phyloP scores from a whole-genome alignment of 2,329 filamentous ascomycete genomes.

The Elsinoe batatas region DNA sequence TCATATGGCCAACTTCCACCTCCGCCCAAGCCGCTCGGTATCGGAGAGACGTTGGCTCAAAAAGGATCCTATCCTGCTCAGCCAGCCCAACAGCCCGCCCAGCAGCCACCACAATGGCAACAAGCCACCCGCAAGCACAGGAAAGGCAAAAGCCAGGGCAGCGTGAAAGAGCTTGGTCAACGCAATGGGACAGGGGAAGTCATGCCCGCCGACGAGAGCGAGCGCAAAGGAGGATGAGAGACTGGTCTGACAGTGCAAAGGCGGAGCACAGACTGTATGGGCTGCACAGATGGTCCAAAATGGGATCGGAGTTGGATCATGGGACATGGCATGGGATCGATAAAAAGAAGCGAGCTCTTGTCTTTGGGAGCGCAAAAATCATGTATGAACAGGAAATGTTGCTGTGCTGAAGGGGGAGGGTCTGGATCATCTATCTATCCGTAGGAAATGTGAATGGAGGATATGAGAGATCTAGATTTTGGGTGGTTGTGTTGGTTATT shows the following conservation, averaged over 20 bases:
- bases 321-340: not conserved
- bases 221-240: slow-evolving; percentile 36
- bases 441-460: slow-evolving; percentile 7
- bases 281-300: slow-evolving; percentile 30
- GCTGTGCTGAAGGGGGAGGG: not conserved
- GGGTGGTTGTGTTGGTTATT: not conserved
- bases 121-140: slow-evolving; percentile 23
- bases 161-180: slow-evolving; percentile 21
- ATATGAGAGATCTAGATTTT: not conserved
- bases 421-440: slow-evolving; percentile 5
- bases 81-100: slow-evolving; percentile 1
- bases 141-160: slow-evolving; percentile 26
- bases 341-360: not conserved
- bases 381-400: not conserved
- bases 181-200: slow-evolving; percentile 30
- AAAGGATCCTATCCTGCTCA: not conserved
- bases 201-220: slow-evolving; percentile 34
- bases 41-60: not conserved
- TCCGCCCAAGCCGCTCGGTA: not conserved
- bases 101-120: slow-evolving; percentile 19
- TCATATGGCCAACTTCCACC: slow-evolving; percentile 7
- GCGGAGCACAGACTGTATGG: not conserved
- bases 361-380: not conserved
- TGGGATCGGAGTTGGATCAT: slow-evolving; percentile 25
- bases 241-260: slow-evolving; percentile 10